Percentiles rank a stretch among this genome's conserved stretches.
Evolutionary conservation across 1,284 basidiomycete genomes (phyloP).

Genomic region (Apiotrichum gamsii): DNA sequence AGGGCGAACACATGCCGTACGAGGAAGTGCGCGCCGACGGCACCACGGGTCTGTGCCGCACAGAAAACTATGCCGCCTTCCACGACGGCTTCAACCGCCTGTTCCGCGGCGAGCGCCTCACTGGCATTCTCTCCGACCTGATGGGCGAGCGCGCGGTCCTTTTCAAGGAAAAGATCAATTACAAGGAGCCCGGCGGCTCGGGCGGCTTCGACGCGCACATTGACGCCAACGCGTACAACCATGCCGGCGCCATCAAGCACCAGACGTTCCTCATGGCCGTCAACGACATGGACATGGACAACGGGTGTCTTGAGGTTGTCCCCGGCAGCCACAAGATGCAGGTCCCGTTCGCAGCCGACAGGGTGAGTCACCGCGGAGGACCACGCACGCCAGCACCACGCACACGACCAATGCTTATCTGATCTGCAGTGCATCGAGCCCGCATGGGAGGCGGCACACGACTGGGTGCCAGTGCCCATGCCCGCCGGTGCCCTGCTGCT

Average conservation of each 20-base stretch:
- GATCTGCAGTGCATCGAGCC: conserved; percentile 25
- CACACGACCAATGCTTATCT: not conserved
- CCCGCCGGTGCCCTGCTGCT: conserved; percentile 31
- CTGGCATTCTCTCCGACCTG: conserved; percentile 23
- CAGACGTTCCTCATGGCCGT: conserved; percentile 37
- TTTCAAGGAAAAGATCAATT: conserved; percentile 44
- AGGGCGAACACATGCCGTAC: conserved; percentile 36
- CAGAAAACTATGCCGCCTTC: conserved; percentile 34
- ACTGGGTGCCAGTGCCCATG: conserved; percentile 35
- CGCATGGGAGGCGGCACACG: conserved; percentile 28
- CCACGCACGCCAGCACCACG: too few species aligned
- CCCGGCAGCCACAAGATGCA: conserved; percentile 25
- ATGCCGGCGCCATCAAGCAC: conserved; percentile 25
- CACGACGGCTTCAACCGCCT: conserved; percentile 30
- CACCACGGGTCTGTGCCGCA: conserved; percentile 29
- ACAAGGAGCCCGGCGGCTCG: conserved; percentile 32
- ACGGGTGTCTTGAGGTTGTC: conserved; percentile 41
- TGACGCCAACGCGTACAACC: conserved; percentile 31
- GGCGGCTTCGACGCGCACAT: conserved; percentile 41
- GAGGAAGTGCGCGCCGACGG: conserved; percentile 31
- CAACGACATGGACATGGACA: conserved; percentile 31
- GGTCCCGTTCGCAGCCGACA: conserved; percentile 29
- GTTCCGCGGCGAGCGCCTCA: conserved; percentile 26
- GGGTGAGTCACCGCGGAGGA: conserved; percentile 10
- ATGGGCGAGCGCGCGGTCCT: conserved; percentile 30